Evolutionary conservation across 345 rosid genomes (phyloP).

Genomic region (Gynandropsis gynandra): DNA sequence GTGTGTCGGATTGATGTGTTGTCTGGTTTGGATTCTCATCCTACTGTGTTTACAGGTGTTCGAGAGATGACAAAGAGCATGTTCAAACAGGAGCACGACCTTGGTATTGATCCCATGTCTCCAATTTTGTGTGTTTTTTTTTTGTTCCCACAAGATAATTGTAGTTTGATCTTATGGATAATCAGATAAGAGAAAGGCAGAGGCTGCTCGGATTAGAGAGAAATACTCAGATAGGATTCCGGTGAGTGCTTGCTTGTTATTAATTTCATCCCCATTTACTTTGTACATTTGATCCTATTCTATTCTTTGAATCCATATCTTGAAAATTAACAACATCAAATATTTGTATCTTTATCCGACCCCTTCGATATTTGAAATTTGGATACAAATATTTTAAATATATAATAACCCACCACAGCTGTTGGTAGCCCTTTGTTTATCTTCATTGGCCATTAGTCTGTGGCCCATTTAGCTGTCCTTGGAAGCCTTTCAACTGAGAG

Average conservation of each 20-base stretch:
- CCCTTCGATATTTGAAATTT: no score
- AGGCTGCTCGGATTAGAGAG: constrained; percentile 93
- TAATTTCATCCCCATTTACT: no score
- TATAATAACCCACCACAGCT: no score
- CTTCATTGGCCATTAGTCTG: background rate
- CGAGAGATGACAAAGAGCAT: constrained; percentile 62
- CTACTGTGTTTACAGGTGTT: constrained; percentile 14
- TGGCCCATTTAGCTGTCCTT: background rate
- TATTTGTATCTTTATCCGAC: no score
- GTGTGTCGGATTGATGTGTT: background rate
- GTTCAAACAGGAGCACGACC: constrained; percentile 94
- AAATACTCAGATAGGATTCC: constrained; percentile 94
- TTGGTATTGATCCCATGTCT: constrained; percentile 35
- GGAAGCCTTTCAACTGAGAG: no score
- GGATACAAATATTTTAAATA: no score
- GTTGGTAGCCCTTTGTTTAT: no score
- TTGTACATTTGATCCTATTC: background rate
- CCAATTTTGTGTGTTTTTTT: background rate
- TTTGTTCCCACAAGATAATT: background rate
- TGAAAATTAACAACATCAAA: no score
- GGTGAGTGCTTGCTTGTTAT: constrained; percentile 55
- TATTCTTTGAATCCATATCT: no score
- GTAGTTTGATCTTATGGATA: background rate
- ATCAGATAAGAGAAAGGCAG: constrained; percentile 87
- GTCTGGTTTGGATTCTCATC: background rate